A percentile compares a stretch with the other conserved stretches of the same genome.
Conservation (phyloP, 2,329 filamentous ascomycete genomes). For the Ophiostoma fasciatum region DNA sequence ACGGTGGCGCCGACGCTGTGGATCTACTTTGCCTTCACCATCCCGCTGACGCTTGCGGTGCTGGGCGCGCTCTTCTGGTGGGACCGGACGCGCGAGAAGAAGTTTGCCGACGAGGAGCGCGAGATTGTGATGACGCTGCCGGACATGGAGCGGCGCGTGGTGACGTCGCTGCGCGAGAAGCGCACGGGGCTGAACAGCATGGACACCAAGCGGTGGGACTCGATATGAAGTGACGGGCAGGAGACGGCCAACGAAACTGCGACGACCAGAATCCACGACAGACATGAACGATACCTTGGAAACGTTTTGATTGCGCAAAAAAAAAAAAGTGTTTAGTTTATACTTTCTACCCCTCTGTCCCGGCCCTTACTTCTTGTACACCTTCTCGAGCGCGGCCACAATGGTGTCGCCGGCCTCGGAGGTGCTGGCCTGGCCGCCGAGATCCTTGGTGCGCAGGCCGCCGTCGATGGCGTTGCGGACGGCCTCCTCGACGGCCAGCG, state of each 20-base stretch:
- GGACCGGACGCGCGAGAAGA: constrained; percentile 33
- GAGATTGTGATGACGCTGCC: constrained; percentile 40
- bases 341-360: too few relatives aligned
- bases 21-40: constrained; percentile 48
- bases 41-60: constrained; percentile 41
- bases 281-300: too few relatives aligned
- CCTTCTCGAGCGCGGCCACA: constrained; percentile 54
- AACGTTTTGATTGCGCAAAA: too few relatives aligned
- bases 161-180: constrained; percentile 39
- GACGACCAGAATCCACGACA: too few relatives aligned
- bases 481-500: constrained; percentile 65
- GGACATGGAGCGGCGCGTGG: constrained; percentile 41
- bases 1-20: constrained; percentile 37
- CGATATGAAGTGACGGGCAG: background rate
- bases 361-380: constrained; percentile 43
- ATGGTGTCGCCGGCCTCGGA: constrained; percentile 66
- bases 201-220: constrained; percentile 9
- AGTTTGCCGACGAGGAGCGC: constrained; percentile 32
- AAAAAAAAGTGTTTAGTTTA: too few relatives aligned
- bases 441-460: constrained; percentile 67
- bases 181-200: constrained; percentile 28
- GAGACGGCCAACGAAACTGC: background rate
- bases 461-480: constrained; percentile 67
- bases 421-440: constrained; percentile 64
- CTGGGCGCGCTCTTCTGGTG: constrained; percentile 40